Conservation (phyloP, 164 flowering plant species). For the Chloranthus sessilifolius region DNA sequence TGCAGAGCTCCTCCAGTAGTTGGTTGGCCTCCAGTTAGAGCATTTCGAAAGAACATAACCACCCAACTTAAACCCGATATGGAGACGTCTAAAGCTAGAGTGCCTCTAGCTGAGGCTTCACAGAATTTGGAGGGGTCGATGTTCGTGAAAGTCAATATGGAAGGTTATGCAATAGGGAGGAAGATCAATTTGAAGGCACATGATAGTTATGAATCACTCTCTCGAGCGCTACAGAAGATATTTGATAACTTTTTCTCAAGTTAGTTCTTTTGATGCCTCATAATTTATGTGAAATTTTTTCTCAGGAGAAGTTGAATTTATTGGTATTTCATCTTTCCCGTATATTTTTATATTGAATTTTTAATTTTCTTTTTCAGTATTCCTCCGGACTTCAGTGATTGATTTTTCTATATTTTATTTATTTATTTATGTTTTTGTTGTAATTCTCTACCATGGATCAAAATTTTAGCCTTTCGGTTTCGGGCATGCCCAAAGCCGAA, state of each 20-base stretch:
- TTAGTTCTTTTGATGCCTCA: background rate
- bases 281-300: background rate
- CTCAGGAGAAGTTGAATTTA: background rate
- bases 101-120: background rate
- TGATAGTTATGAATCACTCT: slow-evolving; percentile 16
- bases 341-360: background rate
- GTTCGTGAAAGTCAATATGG: slow-evolving; percentile 17
- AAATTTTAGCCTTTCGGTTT: no score
- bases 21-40: slow-evolving; percentile 16
- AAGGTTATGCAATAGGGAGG: slow-evolving; percentile 14
- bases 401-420: background rate
- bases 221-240: slow-evolving; percentile 15
- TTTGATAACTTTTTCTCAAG: slow-evolving; percentile 16
- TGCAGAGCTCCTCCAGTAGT: slow-evolving; percentile 16
- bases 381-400: background rate
- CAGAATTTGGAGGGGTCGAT: background rate
- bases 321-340: background rate
- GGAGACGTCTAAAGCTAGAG: slow-evolving; percentile 1
- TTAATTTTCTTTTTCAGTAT: background rate
- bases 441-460: no score
- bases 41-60: slow-evolving; percentile 10
- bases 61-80: slow-evolving; percentile 1
- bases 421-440: background rate
- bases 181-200: slow-evolving; percentile 15
- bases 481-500: no score